Percentiles rank a stretch among this genome's conserved stretches.
phyloP scores from a whole-genome alignment of 495 filamentous ascomycete species.

The Aspergillus saccharolyticus region DNA sequence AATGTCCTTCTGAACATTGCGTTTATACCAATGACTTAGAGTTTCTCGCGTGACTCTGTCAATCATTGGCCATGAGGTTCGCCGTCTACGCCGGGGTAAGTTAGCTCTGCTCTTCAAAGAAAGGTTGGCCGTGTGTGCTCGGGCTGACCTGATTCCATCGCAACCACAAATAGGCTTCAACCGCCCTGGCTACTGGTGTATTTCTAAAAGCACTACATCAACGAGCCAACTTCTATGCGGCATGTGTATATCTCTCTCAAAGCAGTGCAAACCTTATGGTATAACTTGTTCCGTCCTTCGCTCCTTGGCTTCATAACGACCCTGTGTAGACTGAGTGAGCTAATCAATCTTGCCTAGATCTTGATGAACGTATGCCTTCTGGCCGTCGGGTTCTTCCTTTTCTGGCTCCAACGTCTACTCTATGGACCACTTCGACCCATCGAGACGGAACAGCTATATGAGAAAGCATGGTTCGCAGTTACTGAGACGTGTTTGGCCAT shows the following conservation, averaged over 20 bases:
- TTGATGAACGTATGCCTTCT: conserved; percentile 84
- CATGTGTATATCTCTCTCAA: conserved; percentile 91
- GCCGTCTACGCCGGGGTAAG: conserved; percentile 51
- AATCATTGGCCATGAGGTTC: conserved; percentile 44
- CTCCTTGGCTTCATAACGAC: not conserved
- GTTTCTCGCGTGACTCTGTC: conserved; percentile 20
- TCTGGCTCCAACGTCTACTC: conserved; percentile 81
- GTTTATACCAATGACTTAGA: conserved; percentile 29
- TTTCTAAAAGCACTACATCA: conserved; percentile 88
- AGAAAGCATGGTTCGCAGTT: conserved; percentile 95
- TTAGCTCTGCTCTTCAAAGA: conserved; percentile 7
- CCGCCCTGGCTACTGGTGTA: conserved; percentile 73
- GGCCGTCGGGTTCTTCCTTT: conserved; percentile 67
- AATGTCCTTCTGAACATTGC: conserved; percentile 19
- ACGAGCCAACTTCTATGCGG: conserved; percentile 94
- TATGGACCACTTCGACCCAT: conserved; percentile 88
- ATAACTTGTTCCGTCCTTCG: conserved; percentile 17
- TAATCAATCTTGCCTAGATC: conserved; percentile 49
- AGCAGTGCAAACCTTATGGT: conserved; percentile 94
- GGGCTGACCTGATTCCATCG: conserved; percentile 4
- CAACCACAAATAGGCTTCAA: conserved; percentile 52
- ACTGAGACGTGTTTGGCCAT: conserved; percentile 96
- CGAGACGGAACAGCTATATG: conserved; percentile 94
- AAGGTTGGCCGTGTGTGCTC: not conserved
- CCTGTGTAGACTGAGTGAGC: not conserved